A percentile compares a stretch with the other conserved stretches of the same genome.
Conservation (phyloP, 139 green algal species). For the Chlorella vulgaris region DNA sequence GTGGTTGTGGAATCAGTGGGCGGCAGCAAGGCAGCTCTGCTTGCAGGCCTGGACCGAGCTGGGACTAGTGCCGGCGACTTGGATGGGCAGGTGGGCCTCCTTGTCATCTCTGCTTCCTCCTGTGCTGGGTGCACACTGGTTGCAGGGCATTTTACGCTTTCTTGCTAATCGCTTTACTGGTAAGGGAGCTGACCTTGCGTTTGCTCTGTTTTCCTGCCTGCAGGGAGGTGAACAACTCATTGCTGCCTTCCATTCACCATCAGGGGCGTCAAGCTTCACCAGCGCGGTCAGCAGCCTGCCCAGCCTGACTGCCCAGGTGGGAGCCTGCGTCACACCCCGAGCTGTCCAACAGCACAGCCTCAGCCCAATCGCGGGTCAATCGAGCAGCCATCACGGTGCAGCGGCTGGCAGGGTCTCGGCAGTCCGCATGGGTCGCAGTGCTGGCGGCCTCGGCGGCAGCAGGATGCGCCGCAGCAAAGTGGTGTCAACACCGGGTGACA, state of each 20-base stretch:
- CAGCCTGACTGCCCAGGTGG: neutral
- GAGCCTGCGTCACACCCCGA: neutral
- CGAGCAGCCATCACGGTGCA: neutral
- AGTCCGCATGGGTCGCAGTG: too few species aligned
- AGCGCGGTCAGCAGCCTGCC: slow-evolving; percentile 16
- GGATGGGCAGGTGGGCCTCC: neutral
- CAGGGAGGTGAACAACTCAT: neutral
- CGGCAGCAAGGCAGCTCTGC: slow-evolving; percentile 8
- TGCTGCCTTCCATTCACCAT: neutral
- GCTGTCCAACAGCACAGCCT: slow-evolving; percentile 8
- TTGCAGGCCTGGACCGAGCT: neutral
- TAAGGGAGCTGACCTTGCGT: neutral
- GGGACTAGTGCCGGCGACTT: neutral
- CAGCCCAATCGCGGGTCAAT: neutral
- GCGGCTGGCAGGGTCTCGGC: too few species aligned
- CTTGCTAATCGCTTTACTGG: too few species aligned
- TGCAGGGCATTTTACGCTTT: too few species aligned
- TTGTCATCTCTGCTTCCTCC: neutral
- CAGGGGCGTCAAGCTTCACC: neutral
- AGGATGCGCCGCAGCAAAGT: neutral
- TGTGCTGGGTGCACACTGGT: too few species aligned
- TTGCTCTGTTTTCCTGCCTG: neutral
- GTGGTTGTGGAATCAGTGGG: neutral
- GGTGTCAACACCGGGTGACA: slow-evolving; percentile 6
- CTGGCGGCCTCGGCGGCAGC: neutral